Base-by-base conservation (phyloP, 805 yeast genomes). In the Lipomyces starkeyi region DNA sequence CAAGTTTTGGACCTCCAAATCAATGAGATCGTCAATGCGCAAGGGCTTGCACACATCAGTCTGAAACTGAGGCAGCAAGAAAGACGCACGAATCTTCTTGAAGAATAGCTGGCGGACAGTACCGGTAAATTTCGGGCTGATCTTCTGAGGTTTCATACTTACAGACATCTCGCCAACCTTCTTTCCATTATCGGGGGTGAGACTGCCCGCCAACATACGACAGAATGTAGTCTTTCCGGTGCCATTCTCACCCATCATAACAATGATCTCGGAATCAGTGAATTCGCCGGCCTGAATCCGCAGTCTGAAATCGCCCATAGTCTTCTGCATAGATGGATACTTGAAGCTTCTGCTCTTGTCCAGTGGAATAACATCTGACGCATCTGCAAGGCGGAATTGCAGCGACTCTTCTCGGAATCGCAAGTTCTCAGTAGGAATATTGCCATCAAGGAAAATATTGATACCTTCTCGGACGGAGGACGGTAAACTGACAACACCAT, bases 231-330 rank as follows among this genome's bases (percentile, higher is more conserved):
- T 95, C 83, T 95, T 95, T 84, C 99, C 99, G 22, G 99, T 95
- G 83, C 99, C 99, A 80, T 95, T 95, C 83, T 95, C 99, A 79
- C 99, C 99, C 97, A 95, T 94, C 97, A 95, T 91, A 66, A 95
- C 99, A 76, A 95, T 85, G 75, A 95, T 95, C 83, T 95, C 99
- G 56, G 97, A 91, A 80, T 95, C 97, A 65, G 97, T 89, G 82
- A 94, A 95, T 67, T 90, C 93, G 82, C 99, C 99, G 58, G 86
- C 77, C 77, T 91, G 90, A 69, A 95, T 89, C 67, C 81, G 83
- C 79, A 95, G 85, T 77, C 87, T 88, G 90, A 95, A 95, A 80
- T 93, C 98, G 78, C 99, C 99, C 84, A 93, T 94, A 57, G 98
- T 93, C 85, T 92, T 93, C 65, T 80, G 77, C 97, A 95, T 89